Evolutionary conservation across 805 yeast species (phyloP), one percentile per base, ranked within the genome.

Genomic region (Wickerhamiella occidentalis): DNA sequence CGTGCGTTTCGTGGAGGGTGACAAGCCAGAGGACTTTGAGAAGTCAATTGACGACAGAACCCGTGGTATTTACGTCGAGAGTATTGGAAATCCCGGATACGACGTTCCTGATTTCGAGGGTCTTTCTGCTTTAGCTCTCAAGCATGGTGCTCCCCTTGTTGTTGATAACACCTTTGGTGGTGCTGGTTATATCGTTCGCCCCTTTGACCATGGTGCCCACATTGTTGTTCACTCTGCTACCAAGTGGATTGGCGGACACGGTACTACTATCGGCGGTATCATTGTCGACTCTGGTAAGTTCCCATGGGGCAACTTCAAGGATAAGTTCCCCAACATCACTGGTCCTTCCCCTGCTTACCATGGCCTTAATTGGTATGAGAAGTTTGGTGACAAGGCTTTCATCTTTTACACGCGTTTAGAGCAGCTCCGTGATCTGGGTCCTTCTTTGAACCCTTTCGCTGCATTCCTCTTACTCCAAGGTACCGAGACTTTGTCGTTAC

Each of bases 161-260:
- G 95, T 84, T 43, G 97, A 88, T 69, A 88, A 88, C 77, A 88
- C 97, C 17, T 88, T 88, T 60, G 97, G 95, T 63, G 96, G 96
- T 40, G 96, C 95, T 67, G 96, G 96, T 45, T 87, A 69, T 71
- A 76, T 84, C 59, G 77, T 85, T 52, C 79, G 76, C 56, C 97
- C 97, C 54, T 68, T 88, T 57, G 83, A 83, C 54, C 82, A 77
- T 61, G 96, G 96, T 56, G 96, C 86, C 43, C 96, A 88, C 64
- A 82, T 88, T 56, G 82, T 90, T 29, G 83, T 83, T 18, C 95
- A 88, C 67, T 87, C 96, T 53, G 95, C 96, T 49, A 88, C 97
- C 52, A 88, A 88, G 68, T 90, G 96, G 96, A 88, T 88, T 57
- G 95, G 95, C 55, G 97, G 96, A 52, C 96, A 88, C 64, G 96